Evolutionary conservation across 257 asterid genomes (phyloP), one percentile per base, ranked within the genome.

Genomic region (Nicotiana sylvestris): DNA sequence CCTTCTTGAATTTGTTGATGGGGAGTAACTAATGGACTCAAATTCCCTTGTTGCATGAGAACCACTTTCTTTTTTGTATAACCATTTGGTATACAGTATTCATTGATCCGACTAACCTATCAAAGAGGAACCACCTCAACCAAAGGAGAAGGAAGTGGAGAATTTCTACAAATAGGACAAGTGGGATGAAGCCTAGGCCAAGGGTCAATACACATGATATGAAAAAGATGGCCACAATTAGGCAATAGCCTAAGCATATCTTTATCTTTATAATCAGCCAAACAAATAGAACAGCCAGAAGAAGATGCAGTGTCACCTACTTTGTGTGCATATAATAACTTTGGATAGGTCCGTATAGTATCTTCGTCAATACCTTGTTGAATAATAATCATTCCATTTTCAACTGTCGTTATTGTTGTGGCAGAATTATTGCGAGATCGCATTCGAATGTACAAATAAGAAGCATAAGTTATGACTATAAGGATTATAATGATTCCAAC

Each of bases 121-220:
- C 10, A 39, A 7, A 7, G 49, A 43, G 51, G 3, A 43, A 43
- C 51, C 1, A 43, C 30, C 43, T 58, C 27, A 29, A 46, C 70
- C 4, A 77, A 66, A 65, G 86, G 84, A 61, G 85, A 57, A 5
- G 72, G 35, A 8, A n/a, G 49, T 2, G 92, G 86, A 11, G 92
- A 90, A 69, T 81, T 87, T 65, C 95, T 85, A 64, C 97, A 93
- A 66, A 91, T 81, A 30, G 97, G 97, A n/a, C 96, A 93, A 16
- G 91, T 84, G 5, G 91, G 84, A 25, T 87, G 87, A 3, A 82
- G 80, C 82, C 85, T 87, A 1, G 92, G 88, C 96, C 97, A 93
- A 18, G 86, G 89, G 80, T 93, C 97, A 43, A 91, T 76, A 81
- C 97, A 91, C 68, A 55, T 88, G 83, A 84, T 83, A 83, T 93